These are phyloP conservation scores for Beauveria australis DNA, from an alignment of 2,329 filamentous ascomycete species.

Conservation along the genomic window DNA sequence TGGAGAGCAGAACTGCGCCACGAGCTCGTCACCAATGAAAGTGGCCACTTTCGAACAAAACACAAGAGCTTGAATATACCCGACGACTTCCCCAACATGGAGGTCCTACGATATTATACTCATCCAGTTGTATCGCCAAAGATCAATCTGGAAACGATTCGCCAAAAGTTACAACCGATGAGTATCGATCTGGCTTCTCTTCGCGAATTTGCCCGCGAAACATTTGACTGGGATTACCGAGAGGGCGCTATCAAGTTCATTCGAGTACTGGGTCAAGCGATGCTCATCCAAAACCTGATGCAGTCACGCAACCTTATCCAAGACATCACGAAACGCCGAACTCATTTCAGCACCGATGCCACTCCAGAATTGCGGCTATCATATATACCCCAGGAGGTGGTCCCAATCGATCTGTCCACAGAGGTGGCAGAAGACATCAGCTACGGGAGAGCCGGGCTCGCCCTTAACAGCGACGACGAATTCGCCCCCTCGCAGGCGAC, in stretches of 20 bases:
- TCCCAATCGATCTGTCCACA: conserved; percentile 64
- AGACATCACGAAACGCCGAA: conserved; percentile 57
- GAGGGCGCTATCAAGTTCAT: conserved; percentile 80
- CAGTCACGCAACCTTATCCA: conserved; percentile 21
- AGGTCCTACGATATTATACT: conserved; percentile 79
- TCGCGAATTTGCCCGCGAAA: conserved; percentile 65
- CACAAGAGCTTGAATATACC: conserved; percentile 70
- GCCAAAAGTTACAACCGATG: conserved; percentile 13
- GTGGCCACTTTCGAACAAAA: conserved; percentile 67
- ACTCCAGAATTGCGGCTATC: conserved; percentile 71
- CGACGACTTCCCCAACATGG: conserved; percentile 68
- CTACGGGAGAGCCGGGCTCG: conserved; percentile 45
- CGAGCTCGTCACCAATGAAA: conserved; percentile 78
- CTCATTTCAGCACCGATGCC: conserved; percentile 66
- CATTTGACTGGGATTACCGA: conserved; percentile 78
- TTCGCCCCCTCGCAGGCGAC: conserved; percentile 34
- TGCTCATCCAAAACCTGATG: conserved; percentile 55
- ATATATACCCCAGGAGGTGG: conserved; percentile 67
- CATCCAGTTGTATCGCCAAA: conserved; percentile 72
- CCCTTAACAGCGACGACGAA: conserved; percentile 61
- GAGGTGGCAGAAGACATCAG: conserved; percentile 57
- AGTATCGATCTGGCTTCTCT: conserved; percentile 40
- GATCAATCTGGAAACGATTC: conserved; percentile 30
- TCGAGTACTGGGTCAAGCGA: conserved; percentile 65
- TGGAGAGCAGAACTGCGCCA: conserved; percentile 69